Base-by-base conservation (phyloP, 768 basidiomycete species). In the Termitomyces heimii region DNA sequence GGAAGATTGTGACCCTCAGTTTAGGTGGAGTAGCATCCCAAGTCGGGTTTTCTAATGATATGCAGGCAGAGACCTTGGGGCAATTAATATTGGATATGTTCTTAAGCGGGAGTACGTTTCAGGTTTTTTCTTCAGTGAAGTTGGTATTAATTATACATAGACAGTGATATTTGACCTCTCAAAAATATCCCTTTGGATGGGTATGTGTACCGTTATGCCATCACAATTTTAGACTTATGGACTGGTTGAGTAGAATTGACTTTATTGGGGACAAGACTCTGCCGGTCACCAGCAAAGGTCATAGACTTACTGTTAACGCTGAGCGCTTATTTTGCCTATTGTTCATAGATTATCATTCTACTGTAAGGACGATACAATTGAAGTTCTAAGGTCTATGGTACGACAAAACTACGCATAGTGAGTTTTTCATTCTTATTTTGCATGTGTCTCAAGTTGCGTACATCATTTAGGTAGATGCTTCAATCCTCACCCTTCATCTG, bases 121-220 rank as follows among this genome's bases (percentile, higher is more conserved):
- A 22, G 37, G 22, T 53, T 20, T 26, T 29, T 9, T 43, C 46
- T 7, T 34, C 6, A 26, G 26, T 10, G 18, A 43, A 12, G 0
- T 39, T 52, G n/a, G 18, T 54, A 20, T 32, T 56, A 37, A 59
- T 29, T 28, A n/a, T 22, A 24, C 24, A 8, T 40, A 75, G 75
- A 66, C 26, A 67, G 73, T 42, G 50, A 54, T 50, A 84, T 79
- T 22, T 75, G 88, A 54, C 88, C 88, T 0, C 85, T 90, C 59
- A 88, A 88, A 24, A 63, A 70, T 51, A 86, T 85, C 10, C 78
- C 87, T 16, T 73, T 89, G 35, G 88, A 90, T 61, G 88, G 88
- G 86, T 86, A 62, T 53, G 67, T 32, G 2, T 37, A n/a, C 58
- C 43, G 46, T 31, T 45, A 35, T 29, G 22, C 13, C n/a, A 24